These are phyloP conservation scores for Colletotrichum musae DNA, from an alignment of 2,329 filamentous ascomycete species.

Conservation along the genomic window DNA sequence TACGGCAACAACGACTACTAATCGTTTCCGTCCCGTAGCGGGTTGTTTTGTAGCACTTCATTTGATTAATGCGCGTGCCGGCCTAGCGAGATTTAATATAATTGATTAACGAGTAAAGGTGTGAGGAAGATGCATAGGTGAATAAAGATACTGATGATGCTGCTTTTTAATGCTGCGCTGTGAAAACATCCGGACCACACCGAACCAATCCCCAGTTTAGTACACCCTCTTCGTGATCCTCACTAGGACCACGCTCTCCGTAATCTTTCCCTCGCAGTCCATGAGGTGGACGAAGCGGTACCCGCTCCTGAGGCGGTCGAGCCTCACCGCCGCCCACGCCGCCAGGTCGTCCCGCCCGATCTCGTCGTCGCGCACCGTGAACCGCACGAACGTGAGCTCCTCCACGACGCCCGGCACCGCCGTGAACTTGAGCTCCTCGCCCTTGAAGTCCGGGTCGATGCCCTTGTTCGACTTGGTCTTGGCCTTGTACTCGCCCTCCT, in stretches of 20 bases:
- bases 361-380: slow-evolving; percentile 92
- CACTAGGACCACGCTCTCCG: slow-evolving; percentile 80
- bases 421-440: slow-evolving; percentile 71
- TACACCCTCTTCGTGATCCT: slow-evolving; percentile 75
- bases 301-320: slow-evolving; percentile 84
- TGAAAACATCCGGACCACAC: background rate
- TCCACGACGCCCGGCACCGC: slow-evolving; percentile 71
- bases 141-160: background rate
- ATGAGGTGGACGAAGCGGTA: slow-evolving; percentile 84
- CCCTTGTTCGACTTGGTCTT: slow-evolving; percentile 72
- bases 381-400: slow-evolving; percentile 80
- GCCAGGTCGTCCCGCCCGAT: slow-evolving; percentile 83
- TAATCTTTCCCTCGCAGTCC: slow-evolving; percentile 76
- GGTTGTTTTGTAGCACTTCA: background rate
- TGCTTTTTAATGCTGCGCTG: background rate
- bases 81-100: background rate
- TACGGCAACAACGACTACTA: slow-evolving; percentile 45
- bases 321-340: slow-evolving; percentile 89
- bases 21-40: background rate
- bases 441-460: slow-evolving; percentile 73
- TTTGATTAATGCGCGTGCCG: background rate
- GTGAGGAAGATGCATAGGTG: background rate
- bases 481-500: slow-evolving; percentile 67
- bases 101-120: background rate
- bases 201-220: slow-evolving; percentile 22